Conservation (phyloP, 2,329 filamentous ascomycete species). For the Mariannaea sp. region DNA sequence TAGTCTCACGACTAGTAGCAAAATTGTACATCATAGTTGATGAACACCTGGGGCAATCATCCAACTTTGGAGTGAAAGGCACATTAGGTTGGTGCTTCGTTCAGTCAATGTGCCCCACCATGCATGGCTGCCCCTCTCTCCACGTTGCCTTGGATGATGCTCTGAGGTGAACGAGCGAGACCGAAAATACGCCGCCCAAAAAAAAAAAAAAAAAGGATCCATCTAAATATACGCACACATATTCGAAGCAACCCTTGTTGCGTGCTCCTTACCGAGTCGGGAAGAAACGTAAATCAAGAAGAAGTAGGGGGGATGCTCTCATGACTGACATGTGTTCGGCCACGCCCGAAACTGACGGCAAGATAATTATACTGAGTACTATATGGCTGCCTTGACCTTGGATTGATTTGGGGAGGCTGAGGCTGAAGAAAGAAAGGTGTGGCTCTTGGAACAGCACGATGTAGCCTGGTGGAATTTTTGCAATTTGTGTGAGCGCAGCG, state of each 20-base stretch:
- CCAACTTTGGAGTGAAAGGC: too few relatives aligned
- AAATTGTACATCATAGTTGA: not conserved
- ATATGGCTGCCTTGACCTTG: too few relatives aligned
- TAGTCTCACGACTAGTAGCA: too few relatives aligned
- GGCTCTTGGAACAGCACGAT: constrained; percentile 15
- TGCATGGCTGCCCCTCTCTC: constrained; percentile 60
- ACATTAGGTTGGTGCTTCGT: too few relatives aligned
- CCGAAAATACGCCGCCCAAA: constrained; percentile 13
- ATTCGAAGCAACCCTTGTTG: too few relatives aligned
- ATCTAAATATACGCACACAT: not conserved
- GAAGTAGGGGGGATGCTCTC: not conserved
- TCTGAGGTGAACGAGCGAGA: too few relatives aligned
- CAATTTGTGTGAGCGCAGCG: constrained; percentile 19
- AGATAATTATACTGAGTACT: constrained; percentile 25
- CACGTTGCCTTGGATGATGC: too few relatives aligned
- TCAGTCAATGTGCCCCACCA: too few relatives aligned
- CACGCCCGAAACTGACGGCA: constrained; percentile 14
- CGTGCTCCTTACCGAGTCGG: too few relatives aligned
- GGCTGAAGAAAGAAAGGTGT: constrained; percentile 7
- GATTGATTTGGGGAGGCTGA: constrained; percentile 18
- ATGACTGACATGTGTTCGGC: constrained; percentile 28
- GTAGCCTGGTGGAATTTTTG: constrained; percentile 30
- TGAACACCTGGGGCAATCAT: too few relatives aligned
- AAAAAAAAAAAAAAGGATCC: constrained; percentile 11
- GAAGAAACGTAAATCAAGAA: constrained; percentile 1